Evolutionary conservation across 2,329 filamentous ascomycete species (phyloP), one percentile per base, ranked within the genome.

Genomic region (Pleurostoma richardsiae): DNA sequence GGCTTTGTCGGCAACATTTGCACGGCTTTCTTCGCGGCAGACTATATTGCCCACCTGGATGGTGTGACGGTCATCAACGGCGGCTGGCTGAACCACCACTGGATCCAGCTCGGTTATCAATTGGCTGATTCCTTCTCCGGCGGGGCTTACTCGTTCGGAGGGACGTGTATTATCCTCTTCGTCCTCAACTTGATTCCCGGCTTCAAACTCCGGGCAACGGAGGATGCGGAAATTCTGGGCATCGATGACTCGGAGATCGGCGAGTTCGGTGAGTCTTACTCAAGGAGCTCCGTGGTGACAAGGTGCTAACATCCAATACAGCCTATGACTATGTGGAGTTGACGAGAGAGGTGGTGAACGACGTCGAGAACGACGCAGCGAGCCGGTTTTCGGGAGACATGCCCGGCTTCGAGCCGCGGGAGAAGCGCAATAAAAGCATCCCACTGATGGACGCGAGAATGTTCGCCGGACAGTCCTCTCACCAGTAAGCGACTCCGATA

Each of bases 241-340:
- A 90, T 95, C 50, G 90, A 95, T 59, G 90, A 95, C 58, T 84
- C 87, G 28, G 90, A 96, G 68, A 88, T 95, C 59, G 90, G 90
- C 63, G 90, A 95, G 71, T 95, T 94, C 63, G 47, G 47, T 46
- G 29, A 41, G 47, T 29, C 26, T 11, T 8, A 4, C 5, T 43
- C 4, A 19, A 19, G 19, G 19, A 19, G 19, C 19, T 19, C 19
- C 19, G 19, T 19, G 19, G 19, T 19, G 19, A 19, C 19, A 19
- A 19, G 19, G 19, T 19, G 19, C 19, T 19, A 19, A 19, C 19
- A 19, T 19, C 19, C 19, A 19, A 19, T 27, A 49, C 6, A 49
- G 90, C 89, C n/a, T 95, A 95, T 65, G 90, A 95, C 66, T 95
- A 95, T 58, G 88, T 95, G 54, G 90, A 95, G 73, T 74, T 94